Evolutionary conservation across 257 asterid species (phyloP), one percentile per base, ranked within the genome.

Genomic region (Lycium ferocissimum): DNA sequence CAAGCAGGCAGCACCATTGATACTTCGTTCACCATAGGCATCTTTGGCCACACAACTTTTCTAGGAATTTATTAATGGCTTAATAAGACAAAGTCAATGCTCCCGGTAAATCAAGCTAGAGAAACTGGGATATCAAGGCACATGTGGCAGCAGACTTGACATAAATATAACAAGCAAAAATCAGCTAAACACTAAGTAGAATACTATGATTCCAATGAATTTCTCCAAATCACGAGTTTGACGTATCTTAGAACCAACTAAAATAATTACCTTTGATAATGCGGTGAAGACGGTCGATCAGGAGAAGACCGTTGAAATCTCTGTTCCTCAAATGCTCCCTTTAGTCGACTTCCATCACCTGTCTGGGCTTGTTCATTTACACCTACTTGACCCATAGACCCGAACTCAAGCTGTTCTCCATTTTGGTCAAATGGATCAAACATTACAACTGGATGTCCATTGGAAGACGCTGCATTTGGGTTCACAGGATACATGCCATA

Each of bases 201-300:
- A 47, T 38, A 69, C 26, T 76, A 76, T 26, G 47, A 53, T 14
- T 78, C 45, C 15, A 53, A 53, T 78, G 49, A 76, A 78, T 40
- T 76, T 53, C 65, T 53, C 49, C 82, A 78, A 53, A 53, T 15
- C 13, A 47, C 7, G 12, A 82, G 47, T 65, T 45, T 15, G 14
- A 47, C 47, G 59, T 5, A 45, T 9, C 87, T 33, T 9, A 63
- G 17, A 58, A 65, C 57, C 47, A 83, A 86, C 61, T 57, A 15
- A 56, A 63, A 61, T 17, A 73, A 40, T 81, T 94, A 95, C 98
- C 98, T 89, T 76, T 85, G 92, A 88, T 89, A 91, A 86, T 85
- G 92, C 54, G 98, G 95, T 58, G 98, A 95, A 90, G 98, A 88
- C 84, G 98, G 96, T 75, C 87, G 95, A 86, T 96, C 99, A 20